A percentile compares a stretch with the other conserved stretches of the same genome.
Conservation (phyloP, 2,329 filamentous ascomycete genomes). For the Plenodomus lindquistii region DNA sequence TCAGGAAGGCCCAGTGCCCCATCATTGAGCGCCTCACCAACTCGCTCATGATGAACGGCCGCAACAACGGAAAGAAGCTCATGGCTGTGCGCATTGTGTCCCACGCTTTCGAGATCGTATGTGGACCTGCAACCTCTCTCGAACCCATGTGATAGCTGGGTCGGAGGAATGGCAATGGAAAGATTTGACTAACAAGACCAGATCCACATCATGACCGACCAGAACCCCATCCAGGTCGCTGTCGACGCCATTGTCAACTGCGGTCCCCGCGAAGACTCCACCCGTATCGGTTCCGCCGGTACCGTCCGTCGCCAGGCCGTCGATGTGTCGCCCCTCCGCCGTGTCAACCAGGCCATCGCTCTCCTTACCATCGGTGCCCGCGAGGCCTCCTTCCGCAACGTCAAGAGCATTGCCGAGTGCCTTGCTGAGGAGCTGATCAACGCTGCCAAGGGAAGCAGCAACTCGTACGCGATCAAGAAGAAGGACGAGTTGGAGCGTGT, state of each 20-base stretch:
- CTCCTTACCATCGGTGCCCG: constrained; percentile 98
- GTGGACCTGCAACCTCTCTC: constrained; percentile 49
- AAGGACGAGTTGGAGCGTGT: constrained; percentile 99
- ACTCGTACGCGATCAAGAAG: constrained; percentile 99
- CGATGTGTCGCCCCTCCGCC: constrained; percentile 98
- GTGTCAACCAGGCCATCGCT: constrained; percentile 99
- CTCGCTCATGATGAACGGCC: constrained; percentile 99
- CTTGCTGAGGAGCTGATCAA: constrained; percentile 99
- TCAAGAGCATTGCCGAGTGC: constrained; percentile 99
- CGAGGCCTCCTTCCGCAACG: constrained; percentile 99
- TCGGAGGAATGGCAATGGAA: not conserved
- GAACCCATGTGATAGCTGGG: not conserved
- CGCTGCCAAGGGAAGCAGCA: constrained; percentile 99
- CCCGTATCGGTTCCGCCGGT: constrained; percentile 98
- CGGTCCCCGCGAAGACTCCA: constrained; percentile 99
- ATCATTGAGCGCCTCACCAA: constrained; percentile 99
- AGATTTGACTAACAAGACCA: constrained; percentile 47
- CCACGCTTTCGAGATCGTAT: constrained; percentile 98
- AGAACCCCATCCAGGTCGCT: constrained; percentile 99
- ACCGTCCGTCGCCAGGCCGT: constrained; percentile 99
- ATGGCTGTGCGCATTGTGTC: constrained; percentile 99
- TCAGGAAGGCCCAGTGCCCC: constrained; percentile 99
- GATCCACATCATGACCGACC: constrained; percentile 99
- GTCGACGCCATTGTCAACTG: constrained; percentile 99
- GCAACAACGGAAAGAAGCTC: constrained; percentile 99